These are phyloP conservation scores for Globisporangium solare DNA, from an alignment of 352 stramenopile genomes.

Conservation along the genomic window DNA sequence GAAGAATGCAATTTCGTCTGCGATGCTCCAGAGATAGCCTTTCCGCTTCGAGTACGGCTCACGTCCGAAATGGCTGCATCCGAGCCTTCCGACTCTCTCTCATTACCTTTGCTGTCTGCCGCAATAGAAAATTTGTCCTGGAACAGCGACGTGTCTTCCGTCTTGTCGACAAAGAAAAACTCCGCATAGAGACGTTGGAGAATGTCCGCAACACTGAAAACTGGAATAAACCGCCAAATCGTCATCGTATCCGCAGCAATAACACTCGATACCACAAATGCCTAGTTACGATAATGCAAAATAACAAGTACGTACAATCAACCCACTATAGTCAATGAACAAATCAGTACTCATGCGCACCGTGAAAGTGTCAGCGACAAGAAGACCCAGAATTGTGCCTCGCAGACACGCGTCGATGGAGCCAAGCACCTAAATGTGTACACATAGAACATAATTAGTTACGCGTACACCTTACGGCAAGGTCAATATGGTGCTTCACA, in stretches of 20 bases:
- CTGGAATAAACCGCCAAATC: constrained; percentile 74
- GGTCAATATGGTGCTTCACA: not conserved
- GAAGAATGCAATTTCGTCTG: not conserved
- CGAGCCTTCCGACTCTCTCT: constrained; percentile 3
- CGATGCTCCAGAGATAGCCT: constrained; percentile 12
- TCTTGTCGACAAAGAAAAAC: constrained; percentile 67
- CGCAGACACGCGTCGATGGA: constrained; percentile 82
- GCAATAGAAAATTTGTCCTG: constrained; percentile 62
- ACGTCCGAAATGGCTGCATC: constrained; percentile 1
- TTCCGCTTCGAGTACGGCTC: constrained; percentile 17
- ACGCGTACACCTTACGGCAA: not conserved
- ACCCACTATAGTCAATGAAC: not conserved
- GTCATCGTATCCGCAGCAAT: constrained; percentile 58
- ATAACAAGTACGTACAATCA: not conserved
- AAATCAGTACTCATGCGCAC: constrained; percentile 3
- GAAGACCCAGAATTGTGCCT: constrained; percentile 73
- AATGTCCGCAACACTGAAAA: constrained; percentile 76
- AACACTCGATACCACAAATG: constrained; percentile 83
- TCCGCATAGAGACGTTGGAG: constrained; percentile 70
- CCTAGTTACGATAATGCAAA: constrained; percentile 22
- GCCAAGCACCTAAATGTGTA: constrained; percentile 50
- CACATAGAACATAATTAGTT: not conserved
- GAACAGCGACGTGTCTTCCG: constrained; percentile 53
- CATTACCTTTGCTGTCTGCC: constrained; percentile 4
- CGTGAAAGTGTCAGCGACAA: constrained; percentile 84